Conservation (phyloP, 176 grass and related monocot genomes). For the Carex parvula region DNA sequence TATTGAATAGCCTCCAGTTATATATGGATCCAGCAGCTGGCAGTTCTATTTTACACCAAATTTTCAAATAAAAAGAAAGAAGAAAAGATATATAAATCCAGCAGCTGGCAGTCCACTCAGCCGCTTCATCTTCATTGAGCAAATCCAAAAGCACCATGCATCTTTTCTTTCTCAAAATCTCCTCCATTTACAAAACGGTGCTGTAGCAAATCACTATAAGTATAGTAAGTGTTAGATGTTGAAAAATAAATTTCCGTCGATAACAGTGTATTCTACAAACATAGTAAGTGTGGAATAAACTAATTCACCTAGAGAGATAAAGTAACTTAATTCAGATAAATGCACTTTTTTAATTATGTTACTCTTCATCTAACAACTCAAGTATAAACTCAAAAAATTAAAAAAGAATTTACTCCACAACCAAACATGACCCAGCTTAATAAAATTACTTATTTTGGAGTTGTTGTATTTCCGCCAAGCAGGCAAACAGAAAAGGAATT, state of each 20-base stretch:
- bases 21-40: too few relatives aligned
- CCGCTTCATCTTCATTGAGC: conserved; percentile 2
- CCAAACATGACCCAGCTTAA: neutral
- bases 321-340: too few relatives aligned
- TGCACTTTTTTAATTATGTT: too few relatives aligned
- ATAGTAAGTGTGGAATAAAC: too few relatives aligned
- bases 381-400: too few relatives aligned
- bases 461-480: neutral
- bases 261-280: too few relatives aligned
- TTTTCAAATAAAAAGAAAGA: neutral
- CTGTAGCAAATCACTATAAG: conserved; percentile 43
- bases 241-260: too few relatives aligned
- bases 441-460: conserved; percentile 1
- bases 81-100: neutral
- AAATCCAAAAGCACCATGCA: conserved; percentile 20
- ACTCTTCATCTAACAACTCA: too few relatives aligned
- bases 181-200: conserved; percentile 62
- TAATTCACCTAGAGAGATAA: too few relatives aligned
- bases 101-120: neutral
- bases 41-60: conserved; percentile 7
- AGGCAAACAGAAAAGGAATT: conserved; percentile 1
- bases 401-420: too few relatives aligned
- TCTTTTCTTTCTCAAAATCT: conserved; percentile 37
- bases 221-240: too few relatives aligned
- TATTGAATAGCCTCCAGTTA: conserved; percentile 1